These are phyloP conservation scores for Lyophyllum decastes DNA, from an alignment of 768 basidiomycete genomes.

Conservation along the genomic window DNA sequence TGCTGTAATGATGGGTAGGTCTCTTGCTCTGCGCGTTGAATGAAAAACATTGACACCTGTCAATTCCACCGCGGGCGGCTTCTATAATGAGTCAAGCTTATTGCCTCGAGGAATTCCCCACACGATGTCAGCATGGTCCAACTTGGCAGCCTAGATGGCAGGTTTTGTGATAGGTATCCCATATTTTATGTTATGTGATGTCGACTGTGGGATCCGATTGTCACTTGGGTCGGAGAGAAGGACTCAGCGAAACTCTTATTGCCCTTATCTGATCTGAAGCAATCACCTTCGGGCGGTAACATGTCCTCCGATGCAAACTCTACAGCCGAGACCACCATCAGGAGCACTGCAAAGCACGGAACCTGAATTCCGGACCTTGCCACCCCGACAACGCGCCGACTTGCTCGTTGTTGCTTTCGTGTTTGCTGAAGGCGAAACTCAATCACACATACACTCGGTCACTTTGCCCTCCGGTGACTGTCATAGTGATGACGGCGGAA, in stretches of 20 bases:
- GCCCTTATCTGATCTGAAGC: neutral
- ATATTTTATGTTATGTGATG: too few species aligned
- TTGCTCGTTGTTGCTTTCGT: neutral
- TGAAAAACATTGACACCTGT: neutral
- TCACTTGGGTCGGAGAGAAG: too few species aligned
- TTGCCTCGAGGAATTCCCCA: too few species aligned
- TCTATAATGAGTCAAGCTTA: too few species aligned
- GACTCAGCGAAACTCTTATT: neutral
- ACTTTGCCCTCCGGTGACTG: neutral
- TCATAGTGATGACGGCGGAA: neutral
- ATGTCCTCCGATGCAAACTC: neutral
- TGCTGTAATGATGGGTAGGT: neutral
- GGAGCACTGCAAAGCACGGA: too few species aligned
- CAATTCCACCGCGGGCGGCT: neutral
- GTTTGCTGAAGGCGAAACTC: neutral
- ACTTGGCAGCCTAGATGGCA: too few species aligned
- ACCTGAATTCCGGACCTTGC: too few species aligned
- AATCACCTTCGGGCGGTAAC: neutral
- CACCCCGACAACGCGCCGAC: too few species aligned
- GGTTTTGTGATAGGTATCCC: too few species aligned
- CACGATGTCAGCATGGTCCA: too few species aligned
- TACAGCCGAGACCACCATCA: neutral
- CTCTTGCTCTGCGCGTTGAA: neutral
- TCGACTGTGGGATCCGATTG: neutral
- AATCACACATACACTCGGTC: neutral